Percentiles rank a stretch among this genome's conserved stretches.
Conservation (phyloP, 169 alveolate species). For the Babesia gibsoni region DNA sequence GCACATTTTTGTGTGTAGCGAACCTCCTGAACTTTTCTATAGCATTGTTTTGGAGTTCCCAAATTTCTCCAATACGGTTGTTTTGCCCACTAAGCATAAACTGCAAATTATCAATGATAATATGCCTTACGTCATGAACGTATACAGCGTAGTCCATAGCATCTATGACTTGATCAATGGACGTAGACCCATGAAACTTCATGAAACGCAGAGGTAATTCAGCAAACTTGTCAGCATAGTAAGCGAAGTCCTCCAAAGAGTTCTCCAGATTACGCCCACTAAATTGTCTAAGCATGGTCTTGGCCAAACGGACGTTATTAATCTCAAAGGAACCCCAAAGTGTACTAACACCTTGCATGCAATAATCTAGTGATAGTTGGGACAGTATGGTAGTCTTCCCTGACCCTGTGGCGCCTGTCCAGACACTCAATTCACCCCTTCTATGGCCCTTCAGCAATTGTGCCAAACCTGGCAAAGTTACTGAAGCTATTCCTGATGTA, state of each 20-base stretch:
- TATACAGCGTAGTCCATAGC: conserved; percentile 93
- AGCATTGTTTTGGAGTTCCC: conserved; percentile 89
- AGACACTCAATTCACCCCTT: conserved; percentile 89
- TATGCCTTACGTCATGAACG: conserved; percentile 89
- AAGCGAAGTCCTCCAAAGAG: conserved; percentile 71
- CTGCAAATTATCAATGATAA: conserved; percentile 90
- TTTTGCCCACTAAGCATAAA: conserved; percentile 89
- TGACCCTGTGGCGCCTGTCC: conserved; percentile 97
- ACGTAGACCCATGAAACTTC: conserved; percentile 91
- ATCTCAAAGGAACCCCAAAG: conserved; percentile 96
- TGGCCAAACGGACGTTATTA: conserved; percentile 86
- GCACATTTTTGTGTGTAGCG: conserved; percentile 88
- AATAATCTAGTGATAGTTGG: conserved; percentile 89
- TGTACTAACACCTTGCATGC: conserved; percentile 88
- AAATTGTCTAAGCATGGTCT: conserved; percentile 86
- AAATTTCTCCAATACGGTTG: conserved; percentile 72
- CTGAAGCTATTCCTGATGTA: conserved; percentile 70
- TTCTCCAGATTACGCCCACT: conserved; percentile 79
- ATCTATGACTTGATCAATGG: conserved; percentile 83
- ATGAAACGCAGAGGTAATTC: conserved; percentile 85
- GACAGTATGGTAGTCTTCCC: conserved; percentile 94
- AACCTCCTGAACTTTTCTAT: conserved; percentile 85
- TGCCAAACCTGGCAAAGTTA: conserved; percentile 76
- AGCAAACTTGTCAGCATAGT: conserved; percentile 83
- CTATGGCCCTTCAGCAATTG: conserved; percentile 86